Percentiles rank a stretch among this genome's conserved stretches.
Conservation (phyloP, 345 rosid species). For the Lepidium aucheri region DNA sequence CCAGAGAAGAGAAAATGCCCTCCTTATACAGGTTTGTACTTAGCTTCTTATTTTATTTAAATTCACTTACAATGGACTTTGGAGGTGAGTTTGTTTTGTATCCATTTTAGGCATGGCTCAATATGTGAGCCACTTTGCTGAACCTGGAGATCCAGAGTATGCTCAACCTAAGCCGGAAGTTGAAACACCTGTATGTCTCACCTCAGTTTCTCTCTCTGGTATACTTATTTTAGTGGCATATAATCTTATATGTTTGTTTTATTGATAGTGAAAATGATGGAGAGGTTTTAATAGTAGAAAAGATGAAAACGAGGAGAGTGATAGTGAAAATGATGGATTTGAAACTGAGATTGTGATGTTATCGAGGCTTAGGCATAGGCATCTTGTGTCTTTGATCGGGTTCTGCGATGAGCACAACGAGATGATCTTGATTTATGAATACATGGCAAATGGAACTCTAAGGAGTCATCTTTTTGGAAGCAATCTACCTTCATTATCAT, state of each 20-base stretch:
- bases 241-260: not conserved
- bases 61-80: not conserved
- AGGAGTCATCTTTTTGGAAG: constrained; percentile 81
- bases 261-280: too few species aligned
- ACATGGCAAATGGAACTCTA: constrained; percentile 81
- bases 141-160: constrained; percentile 81
- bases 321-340: too few species aligned
- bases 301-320: too few species aligned
- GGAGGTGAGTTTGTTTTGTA: not conserved
- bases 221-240: not conserved
- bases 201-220: not conserved
- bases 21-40: constrained; percentile 46
- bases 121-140: constrained; percentile 72
- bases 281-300: too few species aligned
- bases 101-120: constrained; percentile 74
- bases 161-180: constrained; percentile 72
- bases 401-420: constrained; percentile 84
- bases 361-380: constrained; percentile 80
- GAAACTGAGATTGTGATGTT: constrained; percentile 93
- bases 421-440: constrained; percentile 93
- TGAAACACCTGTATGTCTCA: constrained; percentile 70
- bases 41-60: not conserved
- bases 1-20: constrained; percentile 92
- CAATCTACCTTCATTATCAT: constrained; percentile 56
- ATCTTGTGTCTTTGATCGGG: constrained; percentile 81